These are phyloP conservation scores for Trametes punicea DNA, from an alignment of 768 basidiomycete species.

Conservation along the genomic window DNA sequence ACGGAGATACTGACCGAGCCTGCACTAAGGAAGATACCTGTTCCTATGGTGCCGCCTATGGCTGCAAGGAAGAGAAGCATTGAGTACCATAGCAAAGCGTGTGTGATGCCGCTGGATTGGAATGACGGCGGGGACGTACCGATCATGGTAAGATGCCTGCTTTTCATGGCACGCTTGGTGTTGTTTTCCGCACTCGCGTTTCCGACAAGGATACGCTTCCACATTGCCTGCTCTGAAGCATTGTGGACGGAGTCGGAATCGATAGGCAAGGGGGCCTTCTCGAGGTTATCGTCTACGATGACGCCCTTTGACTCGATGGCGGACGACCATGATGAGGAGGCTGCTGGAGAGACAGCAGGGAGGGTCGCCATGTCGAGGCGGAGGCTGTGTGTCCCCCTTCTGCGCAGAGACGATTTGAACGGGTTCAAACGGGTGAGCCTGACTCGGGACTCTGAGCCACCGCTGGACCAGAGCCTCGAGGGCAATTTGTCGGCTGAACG, in stretches of 20 bases:
- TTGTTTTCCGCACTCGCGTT: constrained; percentile 22
- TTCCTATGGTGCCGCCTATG: constrained; percentile 57
- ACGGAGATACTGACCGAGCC: constrained; percentile 41
- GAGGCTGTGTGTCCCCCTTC: no score
- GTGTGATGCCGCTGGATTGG: not conserved
- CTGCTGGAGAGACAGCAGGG: not conserved
- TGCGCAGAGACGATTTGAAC: not conserved
- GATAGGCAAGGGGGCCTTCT: constrained; percentile 7
- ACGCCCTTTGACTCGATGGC: constrained; percentile 6
- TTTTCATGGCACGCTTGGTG: constrained; percentile 39
- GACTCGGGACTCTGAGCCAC: no score
- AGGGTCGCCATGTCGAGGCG: not conserved
- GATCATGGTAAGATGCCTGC: constrained; percentile 43
- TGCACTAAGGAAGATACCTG: constrained; percentile 59
- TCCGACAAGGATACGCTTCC: constrained; percentile 26
- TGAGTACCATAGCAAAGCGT: not conserved
- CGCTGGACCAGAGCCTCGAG: no score
- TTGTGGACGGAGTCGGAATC: not conserved
- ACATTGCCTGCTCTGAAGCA: constrained; percentile 2
- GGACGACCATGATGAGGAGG: constrained; percentile 13
- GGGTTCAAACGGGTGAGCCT: no score
- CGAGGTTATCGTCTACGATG: constrained; percentile 8
- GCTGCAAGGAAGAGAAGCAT: constrained; percentile 29
- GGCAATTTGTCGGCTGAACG: constrained; percentile 3
- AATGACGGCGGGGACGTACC: constrained; percentile 24